A percentile compares a stretch with the other conserved stretches of the same genome.
phyloP scores from a whole-genome alignment of 2,329 filamentous ascomycete genomes.

The Phyllosticta paracitricarpa region DNA sequence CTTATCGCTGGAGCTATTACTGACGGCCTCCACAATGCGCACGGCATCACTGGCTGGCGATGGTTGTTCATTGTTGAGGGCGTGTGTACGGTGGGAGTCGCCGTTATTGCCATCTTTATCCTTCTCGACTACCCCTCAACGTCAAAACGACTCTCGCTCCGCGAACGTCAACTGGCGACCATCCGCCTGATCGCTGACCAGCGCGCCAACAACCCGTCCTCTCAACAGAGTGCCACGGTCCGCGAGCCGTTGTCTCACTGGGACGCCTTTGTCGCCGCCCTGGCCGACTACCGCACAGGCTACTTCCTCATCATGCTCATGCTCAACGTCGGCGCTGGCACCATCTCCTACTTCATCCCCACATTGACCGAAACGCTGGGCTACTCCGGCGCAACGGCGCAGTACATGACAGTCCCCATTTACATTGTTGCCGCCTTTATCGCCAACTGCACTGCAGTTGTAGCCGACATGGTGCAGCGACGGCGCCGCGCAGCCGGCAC shows the following conservation, averaged over 20 bases:
- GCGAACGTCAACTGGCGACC: conserved; percentile 29
- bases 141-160: conserved; percentile 47
- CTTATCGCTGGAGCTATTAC: conserved; percentile 48
- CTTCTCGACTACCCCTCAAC: conserved; percentile 51
- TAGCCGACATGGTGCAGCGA: neutral
- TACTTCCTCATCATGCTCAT: conserved; percentile 9
- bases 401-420: conserved; percentile 45
- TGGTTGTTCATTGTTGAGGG: conserved; percentile 28
- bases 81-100: conserved; percentile 4
- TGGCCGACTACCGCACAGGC: conserved; percentile 9
- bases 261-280: conserved; percentile 7
- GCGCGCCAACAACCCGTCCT: neutral
- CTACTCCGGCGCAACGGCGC: conserved; percentile 49
- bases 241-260: conserved; percentile 4
- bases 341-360: conserved; percentile 27
- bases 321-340: conserved; percentile 11
- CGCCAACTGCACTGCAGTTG: conserved; percentile 5
- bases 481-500: neutral
- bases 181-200: conserved; percentile 7
- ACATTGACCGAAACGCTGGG: conserved; percentile 57
- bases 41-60: conserved; percentile 25
- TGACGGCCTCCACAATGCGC: conserved; percentile 43
- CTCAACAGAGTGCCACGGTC: neutral
- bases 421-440: conserved; percentile 7
- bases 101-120: conserved; percentile 30